phyloP scores from a whole-genome alignment of 1,284 basidiomycete genomes.

The Apiotrichum siamense region DNA sequence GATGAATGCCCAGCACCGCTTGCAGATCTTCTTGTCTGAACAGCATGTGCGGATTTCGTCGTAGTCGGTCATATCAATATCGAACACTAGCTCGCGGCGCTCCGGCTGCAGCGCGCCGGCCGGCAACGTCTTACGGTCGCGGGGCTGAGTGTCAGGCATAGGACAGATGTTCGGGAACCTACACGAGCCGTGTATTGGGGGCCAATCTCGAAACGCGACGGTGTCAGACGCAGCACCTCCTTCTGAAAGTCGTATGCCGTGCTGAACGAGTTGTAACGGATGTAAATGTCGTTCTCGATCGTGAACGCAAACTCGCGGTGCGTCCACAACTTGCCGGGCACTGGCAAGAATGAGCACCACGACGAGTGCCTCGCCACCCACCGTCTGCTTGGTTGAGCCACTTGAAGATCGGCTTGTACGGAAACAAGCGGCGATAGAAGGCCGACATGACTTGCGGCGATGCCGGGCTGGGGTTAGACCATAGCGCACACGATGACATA shows the following conservation, averaged over 20 bases:
- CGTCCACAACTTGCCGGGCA: constrained; percentile 63
- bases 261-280: constrained; percentile 89
- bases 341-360: constrained; percentile 24
- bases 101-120: constrained; percentile 69
- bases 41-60: constrained; percentile 95
- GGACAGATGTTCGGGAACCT: constrained; percentile 33
- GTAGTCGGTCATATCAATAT: constrained; percentile 99
- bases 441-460: constrained; percentile 68
- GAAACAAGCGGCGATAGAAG: constrained; percentile 88
- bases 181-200: constrained; percentile 86
- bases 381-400: constrained; percentile 92
- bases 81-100: constrained; percentile 91
- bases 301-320: constrained; percentile 98
- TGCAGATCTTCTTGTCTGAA: constrained; percentile 83
- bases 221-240: constrained; percentile 73
- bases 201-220: constrained; percentile 93
- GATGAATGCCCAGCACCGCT: constrained; percentile 92
- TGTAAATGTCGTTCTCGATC: constrained; percentile 81
- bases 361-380: constrained; percentile 9
- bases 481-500: background rate
- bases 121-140: constrained; percentile 81
- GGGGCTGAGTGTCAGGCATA: constrained; percentile 55
- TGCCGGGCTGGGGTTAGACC: constrained; percentile 39
- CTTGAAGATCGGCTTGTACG: constrained; percentile 85
- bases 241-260: constrained; percentile 85